Evolutionary conservation across 306 rosid genomes (phyloP).

Genomic region (Trifolium dubium): DNA sequence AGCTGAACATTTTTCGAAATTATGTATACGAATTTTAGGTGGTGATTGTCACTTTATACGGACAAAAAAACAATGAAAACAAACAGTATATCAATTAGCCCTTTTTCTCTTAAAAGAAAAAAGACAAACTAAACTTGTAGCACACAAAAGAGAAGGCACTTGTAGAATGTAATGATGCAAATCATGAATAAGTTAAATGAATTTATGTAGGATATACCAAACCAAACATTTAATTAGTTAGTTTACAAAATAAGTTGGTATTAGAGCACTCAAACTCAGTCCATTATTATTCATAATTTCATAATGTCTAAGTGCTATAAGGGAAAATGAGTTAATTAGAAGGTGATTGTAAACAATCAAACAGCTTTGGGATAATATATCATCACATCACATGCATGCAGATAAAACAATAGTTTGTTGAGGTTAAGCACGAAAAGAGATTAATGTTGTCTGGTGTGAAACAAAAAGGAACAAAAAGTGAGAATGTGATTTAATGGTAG

Average conservation of each 20-base stretch:
- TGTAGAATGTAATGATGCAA: slow-evolving; percentile 33
- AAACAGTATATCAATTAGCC: neutral
- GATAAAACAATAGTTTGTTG: neutral
- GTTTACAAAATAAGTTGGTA: neutral
- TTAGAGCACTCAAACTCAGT: neutral
- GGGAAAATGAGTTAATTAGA: neutral
- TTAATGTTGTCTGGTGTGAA: slow-evolving; percentile 34
- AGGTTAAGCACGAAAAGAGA: slow-evolving; percentile 18
- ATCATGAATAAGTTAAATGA: slow-evolving; percentile 11
- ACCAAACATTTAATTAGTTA: slow-evolving; percentile 8
- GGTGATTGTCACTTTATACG: too few species aligned
- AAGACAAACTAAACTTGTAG: slow-evolving; percentile 31
- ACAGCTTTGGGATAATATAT: neutral
- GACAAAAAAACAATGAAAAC: too few species aligned
- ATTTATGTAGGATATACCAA: slow-evolving; percentile 23
- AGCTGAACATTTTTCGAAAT: too few species aligned
- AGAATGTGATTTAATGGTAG: slow-evolving; percentile 32
- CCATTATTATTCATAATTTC: neutral
- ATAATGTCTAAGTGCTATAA: neutral
- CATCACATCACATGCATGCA: slow-evolving; percentile 16
- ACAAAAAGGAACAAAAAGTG: neutral
- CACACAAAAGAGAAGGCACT: slow-evolving; percentile 21
- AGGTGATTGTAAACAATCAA: neutral
- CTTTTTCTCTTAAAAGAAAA: neutral
- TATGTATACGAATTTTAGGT: too few species aligned